These are phyloP conservation scores for Mycena latifolia DNA, from an alignment of 768 basidiomycete genomes.

Conservation along the genomic window DNA sequence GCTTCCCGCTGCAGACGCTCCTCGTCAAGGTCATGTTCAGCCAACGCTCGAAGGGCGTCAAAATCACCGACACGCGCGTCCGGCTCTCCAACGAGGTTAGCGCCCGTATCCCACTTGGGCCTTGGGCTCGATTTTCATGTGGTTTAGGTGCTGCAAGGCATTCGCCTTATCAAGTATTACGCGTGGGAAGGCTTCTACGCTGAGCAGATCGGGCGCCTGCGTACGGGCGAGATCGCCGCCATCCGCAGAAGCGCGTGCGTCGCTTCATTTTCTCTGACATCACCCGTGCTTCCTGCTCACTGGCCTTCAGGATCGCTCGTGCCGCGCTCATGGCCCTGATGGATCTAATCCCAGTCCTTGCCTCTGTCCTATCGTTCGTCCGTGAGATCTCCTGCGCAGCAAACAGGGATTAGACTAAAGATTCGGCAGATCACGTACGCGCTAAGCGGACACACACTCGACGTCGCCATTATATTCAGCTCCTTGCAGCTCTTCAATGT, in stretches of 20 bases:
- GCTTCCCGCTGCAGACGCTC: constrained; percentile 69
- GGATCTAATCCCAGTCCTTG: constrained; percentile 52
- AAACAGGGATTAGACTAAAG: constrained; percentile 34
- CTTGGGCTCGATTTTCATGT: background rate
- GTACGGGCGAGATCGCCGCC: constrained; percentile 54
- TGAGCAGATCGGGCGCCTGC: constrained; percentile 53
- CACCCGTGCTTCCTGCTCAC: background rate
- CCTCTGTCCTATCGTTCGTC: constrained; percentile 57
- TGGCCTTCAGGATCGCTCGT: constrained; percentile 36
- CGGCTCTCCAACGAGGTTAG: constrained; percentile 70
- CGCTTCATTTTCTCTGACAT: background rate
- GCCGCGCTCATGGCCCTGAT: constrained; percentile 41
- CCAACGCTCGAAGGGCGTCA: constrained; percentile 67
- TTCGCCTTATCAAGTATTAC: constrained; percentile 74
- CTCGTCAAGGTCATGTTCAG: constrained; percentile 65
- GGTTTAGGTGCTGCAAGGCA: constrained; percentile 69
- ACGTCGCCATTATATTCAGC: constrained; percentile 58
- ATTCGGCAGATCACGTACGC: constrained; percentile 55
- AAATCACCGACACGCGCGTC: constrained; percentile 76
- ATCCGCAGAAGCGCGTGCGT: constrained; percentile 43
- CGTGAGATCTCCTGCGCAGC: constrained; percentile 16
- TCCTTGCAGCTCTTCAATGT: constrained; percentile 61
- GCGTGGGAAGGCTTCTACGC: constrained; percentile 69
- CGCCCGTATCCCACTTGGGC: background rate
- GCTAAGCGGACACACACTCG: constrained; percentile 55